phyloP scores from a whole-genome alignment of 139 green algal genomes.

The Pseudopediastrum boryanum region DNA sequence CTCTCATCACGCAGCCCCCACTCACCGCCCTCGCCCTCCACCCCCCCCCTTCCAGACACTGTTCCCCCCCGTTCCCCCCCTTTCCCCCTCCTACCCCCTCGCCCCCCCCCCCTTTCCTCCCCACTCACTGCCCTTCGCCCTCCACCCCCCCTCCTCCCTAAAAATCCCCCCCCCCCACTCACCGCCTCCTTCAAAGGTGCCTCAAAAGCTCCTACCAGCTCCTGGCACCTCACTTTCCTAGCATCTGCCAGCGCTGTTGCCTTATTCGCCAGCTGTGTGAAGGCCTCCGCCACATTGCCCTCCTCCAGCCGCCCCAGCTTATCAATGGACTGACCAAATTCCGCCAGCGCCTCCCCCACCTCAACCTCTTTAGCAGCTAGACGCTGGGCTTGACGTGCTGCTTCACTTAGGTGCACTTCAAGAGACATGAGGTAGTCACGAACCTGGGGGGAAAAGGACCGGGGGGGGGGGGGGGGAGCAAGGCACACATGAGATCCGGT shows the following conservation, averaged over 20 bases:
- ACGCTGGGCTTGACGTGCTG: constrained; percentile 71
- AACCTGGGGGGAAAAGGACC: constrained; percentile 38
- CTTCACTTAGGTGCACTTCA: constrained; percentile 86
- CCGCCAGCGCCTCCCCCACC: constrained; percentile 67
- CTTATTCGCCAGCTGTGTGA: constrained; percentile 40
- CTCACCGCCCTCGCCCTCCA: too few relatives aligned
- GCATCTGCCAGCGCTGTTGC: constrained; percentile 32
- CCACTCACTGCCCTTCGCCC: too few relatives aligned
- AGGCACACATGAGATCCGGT: too few relatives aligned
- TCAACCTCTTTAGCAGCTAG: constrained; percentile 79
- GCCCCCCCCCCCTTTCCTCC: too few relatives aligned
- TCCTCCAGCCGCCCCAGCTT: constrained; percentile 42
- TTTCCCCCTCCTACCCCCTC: too few relatives aligned
- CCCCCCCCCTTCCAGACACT: too few relatives aligned
- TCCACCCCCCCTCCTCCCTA: too few relatives aligned
- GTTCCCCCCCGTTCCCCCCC: too few relatives aligned
- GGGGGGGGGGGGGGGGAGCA: neutral
- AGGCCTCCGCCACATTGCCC: constrained; percentile 50
- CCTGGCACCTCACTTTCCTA: constrained; percentile 19
- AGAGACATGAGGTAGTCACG: constrained; percentile 83
- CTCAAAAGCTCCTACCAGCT: constrained; percentile 71
- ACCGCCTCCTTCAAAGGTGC: constrained; percentile 84
- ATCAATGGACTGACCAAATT: constrained; percentile 48
- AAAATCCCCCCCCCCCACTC: too few relatives aligned
- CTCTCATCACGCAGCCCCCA: too few relatives aligned